Evolutionary conservation across 768 basidiomycete genomes (phyloP).

Genomic region (Tricholoma bakamatsutake): DNA sequence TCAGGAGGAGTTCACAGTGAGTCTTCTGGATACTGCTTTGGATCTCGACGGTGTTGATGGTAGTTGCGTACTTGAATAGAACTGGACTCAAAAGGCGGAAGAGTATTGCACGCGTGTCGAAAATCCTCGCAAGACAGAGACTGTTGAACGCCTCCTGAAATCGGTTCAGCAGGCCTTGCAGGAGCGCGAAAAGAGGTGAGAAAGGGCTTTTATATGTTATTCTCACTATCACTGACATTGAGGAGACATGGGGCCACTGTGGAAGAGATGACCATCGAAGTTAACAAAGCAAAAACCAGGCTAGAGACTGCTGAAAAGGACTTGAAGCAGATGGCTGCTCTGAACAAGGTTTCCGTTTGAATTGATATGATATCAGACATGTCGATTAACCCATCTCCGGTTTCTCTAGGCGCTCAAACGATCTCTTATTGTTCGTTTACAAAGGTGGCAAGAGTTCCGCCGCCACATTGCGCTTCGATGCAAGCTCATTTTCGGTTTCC

Average conservation of each 20-base stretch:
- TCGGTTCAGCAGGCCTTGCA: constrained; percentile 59
- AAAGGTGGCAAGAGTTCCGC: constrained; percentile 84
- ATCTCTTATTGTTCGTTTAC: constrained; percentile 59
- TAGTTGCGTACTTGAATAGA: constrained; percentile 25
- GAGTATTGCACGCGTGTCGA: constrained; percentile 53
- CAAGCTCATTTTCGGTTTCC: constrained; percentile 75
- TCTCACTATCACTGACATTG: background rate
- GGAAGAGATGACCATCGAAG: constrained; percentile 69
- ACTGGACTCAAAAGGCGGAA: constrained; percentile 60
- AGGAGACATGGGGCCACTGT: constrained; percentile 69
- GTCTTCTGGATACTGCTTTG: constrained; percentile 11
- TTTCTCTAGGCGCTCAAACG: constrained; percentile 52
- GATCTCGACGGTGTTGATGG: background rate
- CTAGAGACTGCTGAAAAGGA: constrained; percentile 57
- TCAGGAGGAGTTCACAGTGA: constrained; percentile 58
- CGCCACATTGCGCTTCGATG: constrained; percentile 84
- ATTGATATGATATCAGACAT: background rate
- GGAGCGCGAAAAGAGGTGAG: constrained; percentile 53
- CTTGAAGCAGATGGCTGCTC: constrained; percentile 51
- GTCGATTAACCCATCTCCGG: background rate
- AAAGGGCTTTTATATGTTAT: background rate
- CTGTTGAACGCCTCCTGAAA: constrained; percentile 55
- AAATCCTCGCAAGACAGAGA: constrained; percentile 51
- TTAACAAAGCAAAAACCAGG: constrained; percentile 57
- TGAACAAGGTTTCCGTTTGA: constrained; percentile 55